Evolutionary conservation across 2,329 filamentous ascomycete species (phyloP).

Genomic region (Ceratocystis cacaofunesta): DNA sequence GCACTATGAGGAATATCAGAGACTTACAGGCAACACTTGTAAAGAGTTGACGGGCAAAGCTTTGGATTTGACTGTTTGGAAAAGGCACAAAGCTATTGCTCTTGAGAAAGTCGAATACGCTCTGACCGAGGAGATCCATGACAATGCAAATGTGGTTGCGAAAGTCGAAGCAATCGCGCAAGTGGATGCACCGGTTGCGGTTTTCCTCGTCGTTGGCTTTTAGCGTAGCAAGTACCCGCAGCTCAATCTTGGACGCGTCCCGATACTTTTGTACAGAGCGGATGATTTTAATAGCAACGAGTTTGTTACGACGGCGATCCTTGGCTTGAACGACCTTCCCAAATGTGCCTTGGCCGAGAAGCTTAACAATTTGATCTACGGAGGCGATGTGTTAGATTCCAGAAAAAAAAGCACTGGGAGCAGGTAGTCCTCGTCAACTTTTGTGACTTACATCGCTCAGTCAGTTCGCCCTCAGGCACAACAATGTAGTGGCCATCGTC

Average conservation of each 20-base stretch:
- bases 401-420: background rate
- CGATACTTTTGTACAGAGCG: conserved; percentile 96
- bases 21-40: conserved; percentile 94
- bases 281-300: conserved; percentile 93
- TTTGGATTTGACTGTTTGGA: conserved; percentile 95
- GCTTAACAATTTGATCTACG: conserved; percentile 69
- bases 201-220: conserved; percentile 85
- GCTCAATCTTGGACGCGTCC: conserved; percentile 86
- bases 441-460: conserved; percentile 58
- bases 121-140: conserved; percentile 70
- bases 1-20: background rate
- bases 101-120: conserved; percentile 96
- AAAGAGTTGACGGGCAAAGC: conserved; percentile 85
- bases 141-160: conserved; percentile 87
- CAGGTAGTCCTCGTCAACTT: background rate
- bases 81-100: conserved; percentile 91
- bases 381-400: background rate
- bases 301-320: conserved; percentile 60
- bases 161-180: conserved; percentile 94
- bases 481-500: conserved; percentile 97
- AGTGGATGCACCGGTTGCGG: conserved; percentile 89
- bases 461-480: conserved; percentile 68
- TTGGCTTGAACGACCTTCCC: conserved; percentile 93
- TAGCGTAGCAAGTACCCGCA: conserved; percentile 81
- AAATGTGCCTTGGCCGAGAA: conserved; percentile 93